Evolutionary conservation across 495 filamentous ascomycete species (phyloP).

Genomic region (Podospora pseudocomata): DNA sequence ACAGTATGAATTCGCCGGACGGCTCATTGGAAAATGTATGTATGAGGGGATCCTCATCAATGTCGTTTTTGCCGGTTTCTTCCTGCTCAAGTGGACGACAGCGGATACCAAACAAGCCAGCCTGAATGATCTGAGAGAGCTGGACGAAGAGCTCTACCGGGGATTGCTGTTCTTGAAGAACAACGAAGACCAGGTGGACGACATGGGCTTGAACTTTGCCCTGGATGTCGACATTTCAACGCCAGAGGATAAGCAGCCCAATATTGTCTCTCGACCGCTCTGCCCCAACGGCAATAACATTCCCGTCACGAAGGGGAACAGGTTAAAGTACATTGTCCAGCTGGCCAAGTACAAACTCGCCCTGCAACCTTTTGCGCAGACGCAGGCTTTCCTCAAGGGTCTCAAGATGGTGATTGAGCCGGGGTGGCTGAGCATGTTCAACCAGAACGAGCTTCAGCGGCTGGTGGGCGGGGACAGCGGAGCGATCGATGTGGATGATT

Average conservation of each 20-base stretch:
- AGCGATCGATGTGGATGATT: constrained; percentile 82
- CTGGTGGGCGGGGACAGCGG: constrained; percentile 82
- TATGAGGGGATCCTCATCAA: constrained; percentile 98
- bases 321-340: constrained; percentile 88
- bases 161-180: constrained; percentile 88
- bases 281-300: constrained; percentile 70
- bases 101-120: constrained; percentile 73
- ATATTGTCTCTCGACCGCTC: constrained; percentile 67
- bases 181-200: constrained; percentile 75
- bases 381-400: constrained; percentile 80
- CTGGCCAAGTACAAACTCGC: constrained; percentile 83
- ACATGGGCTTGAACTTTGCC: constrained; percentile 84
- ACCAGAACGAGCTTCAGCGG: constrained; percentile 88
- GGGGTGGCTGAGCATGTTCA: constrained; percentile 96
- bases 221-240: constrained; percentile 72
- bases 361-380: constrained; percentile 71
- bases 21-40: constrained; percentile 92
- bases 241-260: constrained; percentile 42
- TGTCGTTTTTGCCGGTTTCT: constrained; percentile 90
- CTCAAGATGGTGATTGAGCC: constrained; percentile 86
- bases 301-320: constrained; percentile 85
- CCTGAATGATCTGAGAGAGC: constrained; percentile 87
- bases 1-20: constrained; percentile 87
- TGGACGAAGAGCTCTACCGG: constrained; percentile 91
- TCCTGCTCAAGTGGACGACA: constrained; percentile 86